These are phyloP conservation scores for Scenedesmus sp. DNA, from an alignment of 163 green algal genomes.

Conservation along the genomic window DNA sequence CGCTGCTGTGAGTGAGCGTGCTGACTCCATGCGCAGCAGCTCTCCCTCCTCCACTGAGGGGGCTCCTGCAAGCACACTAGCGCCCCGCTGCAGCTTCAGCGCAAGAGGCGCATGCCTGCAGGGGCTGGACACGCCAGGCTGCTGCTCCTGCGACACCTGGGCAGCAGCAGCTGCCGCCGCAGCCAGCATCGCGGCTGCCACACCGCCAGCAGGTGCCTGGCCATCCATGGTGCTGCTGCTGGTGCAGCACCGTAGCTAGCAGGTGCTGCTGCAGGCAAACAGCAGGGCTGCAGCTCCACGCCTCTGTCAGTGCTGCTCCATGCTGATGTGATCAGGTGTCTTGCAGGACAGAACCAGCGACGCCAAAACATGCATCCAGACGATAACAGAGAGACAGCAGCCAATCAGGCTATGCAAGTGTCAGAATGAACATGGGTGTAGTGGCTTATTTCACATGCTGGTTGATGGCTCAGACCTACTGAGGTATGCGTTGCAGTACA, in stretches of 20 bases:
- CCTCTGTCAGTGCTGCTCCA: background rate
- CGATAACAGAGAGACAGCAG: no score
- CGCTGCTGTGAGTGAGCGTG: background rate
- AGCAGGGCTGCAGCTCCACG: background rate
- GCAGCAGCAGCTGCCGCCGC: slow-evolving; percentile 40
- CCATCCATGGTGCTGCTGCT: background rate
- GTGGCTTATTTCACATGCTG: background rate
- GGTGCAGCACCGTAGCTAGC: background rate
- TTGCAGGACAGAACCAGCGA: background rate
- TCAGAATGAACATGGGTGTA: no score
- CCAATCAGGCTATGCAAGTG: no score
- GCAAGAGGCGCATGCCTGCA: background rate
- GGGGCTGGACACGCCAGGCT: background rate
- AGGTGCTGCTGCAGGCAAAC: background rate
- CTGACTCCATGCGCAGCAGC: slow-evolving; percentile 19
- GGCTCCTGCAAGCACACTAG: background rate
- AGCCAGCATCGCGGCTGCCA: slow-evolving; percentile 14
- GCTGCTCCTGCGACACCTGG: slow-evolving; percentile 25
- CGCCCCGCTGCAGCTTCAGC: background rate
- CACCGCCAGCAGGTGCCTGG: background rate
- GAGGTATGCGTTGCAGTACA: background rate
- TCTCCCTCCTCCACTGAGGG: slow-evolving; percentile 41
- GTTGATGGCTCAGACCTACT: background rate
- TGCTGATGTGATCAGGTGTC: background rate
- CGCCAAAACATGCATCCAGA: no score